phyloP scores from a whole-genome alignment of 208 protist species.

The Trypanosoma boissoni region DNA sequence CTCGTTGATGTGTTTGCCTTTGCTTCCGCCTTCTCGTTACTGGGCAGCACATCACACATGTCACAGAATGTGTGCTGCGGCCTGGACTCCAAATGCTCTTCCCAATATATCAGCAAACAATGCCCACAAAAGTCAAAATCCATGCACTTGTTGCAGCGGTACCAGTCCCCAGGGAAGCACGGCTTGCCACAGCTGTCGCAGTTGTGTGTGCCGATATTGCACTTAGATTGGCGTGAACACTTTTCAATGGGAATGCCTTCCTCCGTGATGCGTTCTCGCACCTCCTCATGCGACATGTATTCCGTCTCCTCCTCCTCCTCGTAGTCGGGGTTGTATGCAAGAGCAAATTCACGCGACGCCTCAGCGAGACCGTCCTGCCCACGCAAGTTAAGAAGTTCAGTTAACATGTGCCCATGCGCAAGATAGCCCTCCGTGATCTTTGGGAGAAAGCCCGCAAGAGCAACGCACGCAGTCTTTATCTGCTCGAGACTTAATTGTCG shows the following conservation, averaged over 20 bases:
- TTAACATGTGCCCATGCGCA: constrained; percentile 32
- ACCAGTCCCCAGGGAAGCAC: constrained; percentile 61
- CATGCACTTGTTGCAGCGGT: constrained; percentile 73
- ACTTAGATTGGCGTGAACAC: constrained; percentile 28
- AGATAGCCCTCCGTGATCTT: constrained; percentile 33
- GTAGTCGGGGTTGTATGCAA: constrained; percentile 16
- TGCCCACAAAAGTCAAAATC: constrained; percentile 73
- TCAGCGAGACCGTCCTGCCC: too few relatives aligned
- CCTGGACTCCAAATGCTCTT: constrained; percentile 30
- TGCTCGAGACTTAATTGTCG: constrained; percentile 43
- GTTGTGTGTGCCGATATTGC: constrained; percentile 30
- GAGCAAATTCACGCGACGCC: too few relatives aligned
- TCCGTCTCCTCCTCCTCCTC: constrained; percentile 27
- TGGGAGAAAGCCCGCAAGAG: constrained; percentile 42
- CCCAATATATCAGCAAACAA: constrained; percentile 53
- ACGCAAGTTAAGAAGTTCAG: constrained; percentile 12
- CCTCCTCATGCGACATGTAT: constrained; percentile 35
- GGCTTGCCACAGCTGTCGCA: constrained; percentile 63
- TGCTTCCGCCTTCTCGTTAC: not conserved
- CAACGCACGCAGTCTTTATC: constrained; percentile 35
- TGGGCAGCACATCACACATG: constrained; percentile 35
- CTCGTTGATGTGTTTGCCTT: not conserved
- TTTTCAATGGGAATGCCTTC: constrained; percentile 35
- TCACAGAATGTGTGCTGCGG: constrained; percentile 65
- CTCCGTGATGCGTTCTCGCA: constrained; percentile 31